Percentiles rank a stretch among this genome's conserved stretches.
Conservation (phyloP, 1,284 basidiomycete species). For the Coniophora puteana region DNA sequence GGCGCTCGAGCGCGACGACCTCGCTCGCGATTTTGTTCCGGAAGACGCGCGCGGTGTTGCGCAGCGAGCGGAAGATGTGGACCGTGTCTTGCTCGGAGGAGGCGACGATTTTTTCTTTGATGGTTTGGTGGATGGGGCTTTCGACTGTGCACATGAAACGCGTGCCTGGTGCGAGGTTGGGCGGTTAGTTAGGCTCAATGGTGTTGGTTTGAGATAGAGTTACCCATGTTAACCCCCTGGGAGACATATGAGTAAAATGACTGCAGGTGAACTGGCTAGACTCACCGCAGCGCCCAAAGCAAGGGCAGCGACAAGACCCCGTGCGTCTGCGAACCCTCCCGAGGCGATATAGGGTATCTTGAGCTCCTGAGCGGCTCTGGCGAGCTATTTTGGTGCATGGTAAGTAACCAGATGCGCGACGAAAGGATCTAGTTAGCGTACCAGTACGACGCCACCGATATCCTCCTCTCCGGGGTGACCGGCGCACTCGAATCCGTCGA, state of each 20-base stretch:
- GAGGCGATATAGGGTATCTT: conserved; percentile 87
- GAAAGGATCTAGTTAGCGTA: conserved; percentile 36
- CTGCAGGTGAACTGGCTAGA: conserved; percentile 12
- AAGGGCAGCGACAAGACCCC: conserved; percentile 80
- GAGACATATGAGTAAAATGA: background rate
- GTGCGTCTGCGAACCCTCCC: conserved; percentile 80
- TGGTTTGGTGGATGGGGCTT: conserved; percentile 84
- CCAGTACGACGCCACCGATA: conserved; percentile 87
- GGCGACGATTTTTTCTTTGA: conserved; percentile 87
- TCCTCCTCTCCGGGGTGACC: conserved; percentile 97
- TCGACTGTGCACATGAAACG: conserved; percentile 84
- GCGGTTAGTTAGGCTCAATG: background rate
- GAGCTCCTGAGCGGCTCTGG: conserved; percentile 84
- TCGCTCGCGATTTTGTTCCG: conserved; percentile 81
- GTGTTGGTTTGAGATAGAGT: conserved; percentile 13
- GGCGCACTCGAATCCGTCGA: conserved; percentile 91
- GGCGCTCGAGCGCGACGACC: conserved; percentile 78
- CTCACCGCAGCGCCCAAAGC: conserved; percentile 79
- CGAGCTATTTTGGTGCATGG: too few relatives aligned
- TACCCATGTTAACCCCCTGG: conserved; percentile 85
- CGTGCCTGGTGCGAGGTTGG: conserved; percentile 47
- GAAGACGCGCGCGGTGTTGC: conserved; percentile 87
- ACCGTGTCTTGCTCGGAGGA: conserved; percentile 80
- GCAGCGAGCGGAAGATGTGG: conserved; percentile 88
- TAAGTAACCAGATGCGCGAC: background rate